Evolutionary conservation across 2,329 filamentous ascomycete genomes (phyloP), one percentile per base, ranked within the genome.

Genomic region (Stromatinia cepivora): DNA sequence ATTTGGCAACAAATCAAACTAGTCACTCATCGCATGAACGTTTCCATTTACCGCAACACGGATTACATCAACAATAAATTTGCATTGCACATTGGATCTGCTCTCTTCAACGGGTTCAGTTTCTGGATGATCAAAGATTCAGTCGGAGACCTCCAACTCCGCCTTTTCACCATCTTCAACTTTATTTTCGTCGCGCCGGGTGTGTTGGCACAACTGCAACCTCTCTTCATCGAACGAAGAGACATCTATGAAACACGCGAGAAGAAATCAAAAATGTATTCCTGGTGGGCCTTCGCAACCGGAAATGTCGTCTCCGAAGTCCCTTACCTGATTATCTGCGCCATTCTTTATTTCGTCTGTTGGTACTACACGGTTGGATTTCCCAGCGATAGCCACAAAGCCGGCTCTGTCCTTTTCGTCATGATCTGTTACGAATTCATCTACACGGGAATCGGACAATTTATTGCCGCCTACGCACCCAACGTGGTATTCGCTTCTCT

Each of bases 41-140:
- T 86, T 0, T 82, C 88, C 0, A 81, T 92, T 7, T 92, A 82
- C 80, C 84, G 90, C 68, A 92, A 91, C 76, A 84, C 82, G 4
- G 86, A 89, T 66, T 83, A 83, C 68, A 77, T 82, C 71, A 87
- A 81, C 78, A 83, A 83, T 75, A 83, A 83, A 63, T 76, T 83
- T 1, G 78, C 81, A 0, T 79, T 89, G 1, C 86, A 89, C 74
- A 79, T 88, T 31, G 79, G 80, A 20, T 83, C 82, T 0, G 85
- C 83, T 0, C 81, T 89, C 0, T 87, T 88, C 79, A 88, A 86
- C 74, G 87, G 86, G 1, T 89, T 89, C 72, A 83, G 84, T 0
- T 89, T 88, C 75, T 89, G 86, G 86, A 84, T 83, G 77, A 82
- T 89, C 36, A 85, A 85, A 0, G 76, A 84, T 65, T 82, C 80